phyloP scores from a whole-genome alignment of 495 filamentous ascomycete genomes.

The Apodospora peruviana region DNA sequence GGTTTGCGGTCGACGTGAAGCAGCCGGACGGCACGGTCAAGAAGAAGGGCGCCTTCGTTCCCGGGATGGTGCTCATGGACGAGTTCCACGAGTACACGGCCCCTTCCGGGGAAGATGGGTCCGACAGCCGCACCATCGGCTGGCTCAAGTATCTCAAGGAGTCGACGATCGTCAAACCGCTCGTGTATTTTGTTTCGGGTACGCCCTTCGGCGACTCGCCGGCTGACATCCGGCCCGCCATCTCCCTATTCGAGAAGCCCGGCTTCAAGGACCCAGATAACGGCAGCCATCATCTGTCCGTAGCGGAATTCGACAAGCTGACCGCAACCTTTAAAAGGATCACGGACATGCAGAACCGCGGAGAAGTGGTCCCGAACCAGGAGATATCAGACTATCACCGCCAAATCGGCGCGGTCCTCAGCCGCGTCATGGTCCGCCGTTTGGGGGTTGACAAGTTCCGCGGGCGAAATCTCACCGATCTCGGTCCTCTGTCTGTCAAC shows the following conservation, averaged over 20 bases:
- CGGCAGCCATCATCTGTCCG: constrained; percentile 7
- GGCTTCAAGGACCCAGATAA: background rate
- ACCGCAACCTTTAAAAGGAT: constrained; percentile 6
- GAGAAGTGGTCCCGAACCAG: background rate
- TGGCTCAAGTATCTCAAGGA: constrained; percentile 20
- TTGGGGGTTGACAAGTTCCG: constrained; percentile 20
- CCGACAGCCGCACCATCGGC: background rate
- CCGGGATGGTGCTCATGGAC: constrained; percentile 21
- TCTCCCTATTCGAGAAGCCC: constrained; percentile 9
- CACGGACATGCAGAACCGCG: background rate
- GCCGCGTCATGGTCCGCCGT: constrained; percentile 18
- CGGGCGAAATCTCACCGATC: constrained; percentile 10
- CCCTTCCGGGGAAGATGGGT: background rate
- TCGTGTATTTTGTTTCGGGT: constrained; percentile 23
- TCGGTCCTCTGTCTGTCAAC: constrained; percentile 18
- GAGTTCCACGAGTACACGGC: constrained; percentile 24
- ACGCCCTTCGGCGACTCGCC: constrained; percentile 18
- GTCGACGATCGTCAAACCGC: background rate
- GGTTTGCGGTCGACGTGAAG: constrained; percentile 5
- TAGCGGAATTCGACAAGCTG: constrained; percentile 7
- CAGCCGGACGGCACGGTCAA: background rate
- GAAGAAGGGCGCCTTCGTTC: constrained; percentile 11
- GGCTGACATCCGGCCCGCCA: constrained; percentile 8
- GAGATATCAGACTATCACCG: constrained; percentile 12
- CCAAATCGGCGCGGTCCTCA: constrained; percentile 13